Percentiles rank a stretch among this genome's conserved stretches.
These are phyloP conservation scores for Daldinia vernicosa DNA, from an alignment of 495 filamentous ascomycete species.

Conservation along the genomic window DNA sequence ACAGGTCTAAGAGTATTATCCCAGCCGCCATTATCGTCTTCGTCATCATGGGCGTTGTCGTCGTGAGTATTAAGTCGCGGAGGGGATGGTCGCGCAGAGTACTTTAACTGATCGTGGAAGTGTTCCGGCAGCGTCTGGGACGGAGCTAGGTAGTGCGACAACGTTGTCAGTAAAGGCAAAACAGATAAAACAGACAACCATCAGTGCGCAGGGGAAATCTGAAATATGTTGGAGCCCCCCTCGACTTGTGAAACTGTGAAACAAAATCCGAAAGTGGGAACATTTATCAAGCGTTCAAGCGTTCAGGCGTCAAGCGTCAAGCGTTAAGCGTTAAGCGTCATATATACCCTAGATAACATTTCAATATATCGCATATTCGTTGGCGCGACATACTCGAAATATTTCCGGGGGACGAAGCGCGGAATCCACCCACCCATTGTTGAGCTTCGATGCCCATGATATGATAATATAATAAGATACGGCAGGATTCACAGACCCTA, in stretches of 20 bases:
- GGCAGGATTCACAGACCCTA: slow-evolving; percentile 24
- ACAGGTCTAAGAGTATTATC: slow-evolving; percentile 53
- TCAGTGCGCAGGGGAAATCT: slow-evolving; percentile 21
- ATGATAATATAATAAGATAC: slow-evolving; percentile 24
- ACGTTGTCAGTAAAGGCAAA: slow-evolving; percentile 37
- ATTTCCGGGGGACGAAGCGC: slow-evolving; percentile 6
- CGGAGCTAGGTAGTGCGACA: slow-evolving; percentile 53
- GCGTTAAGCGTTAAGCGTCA: slow-evolving; percentile 11
- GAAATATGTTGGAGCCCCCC: slow-evolving; percentile 25
- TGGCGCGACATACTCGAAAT: slow-evolving; percentile 8
- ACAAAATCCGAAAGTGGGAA: slow-evolving; percentile 39
- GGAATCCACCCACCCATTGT: slow-evolving; percentile 46
- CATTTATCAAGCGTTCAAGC: slow-evolving; percentile 22
- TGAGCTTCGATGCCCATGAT: slow-evolving; percentile 46
- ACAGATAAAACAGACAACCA: slow-evolving; percentile 15
- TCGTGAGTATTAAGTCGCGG: slow-evolving; percentile 55
- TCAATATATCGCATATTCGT: slow-evolving; percentile 2
- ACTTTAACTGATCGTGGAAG: slow-evolving; percentile 53
- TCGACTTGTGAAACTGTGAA: slow-evolving; percentile 40
- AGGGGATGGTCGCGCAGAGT: slow-evolving; percentile 53
- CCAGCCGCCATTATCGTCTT: slow-evolving; percentile 46
- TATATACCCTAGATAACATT: slow-evolving; percentile 9
- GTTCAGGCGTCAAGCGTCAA: slow-evolving; percentile 19
- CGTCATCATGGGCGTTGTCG: slow-evolving; percentile 51
- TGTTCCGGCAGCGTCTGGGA: slow-evolving; percentile 63